These are phyloP conservation scores for Asterophora parasitica DNA, from an alignment of 768 basidiomycete genomes.

Conservation along the genomic window DNA sequence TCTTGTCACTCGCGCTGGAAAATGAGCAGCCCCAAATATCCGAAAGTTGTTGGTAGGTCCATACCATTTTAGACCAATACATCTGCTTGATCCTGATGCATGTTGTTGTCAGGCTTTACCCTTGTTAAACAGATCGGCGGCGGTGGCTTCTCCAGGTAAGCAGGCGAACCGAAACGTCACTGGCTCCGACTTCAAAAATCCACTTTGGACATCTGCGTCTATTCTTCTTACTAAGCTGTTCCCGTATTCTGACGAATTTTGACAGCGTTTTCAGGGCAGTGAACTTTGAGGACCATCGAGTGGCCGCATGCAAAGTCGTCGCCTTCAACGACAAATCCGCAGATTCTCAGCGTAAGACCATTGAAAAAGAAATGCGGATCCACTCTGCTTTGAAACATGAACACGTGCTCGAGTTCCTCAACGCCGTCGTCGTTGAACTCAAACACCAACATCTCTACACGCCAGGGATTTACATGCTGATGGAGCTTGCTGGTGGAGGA, in stretches of 20 bases:
- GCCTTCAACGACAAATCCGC: conserved; percentile 57
- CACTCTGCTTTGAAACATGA: conserved; percentile 75
- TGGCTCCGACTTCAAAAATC: not conserved
- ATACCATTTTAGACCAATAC: not conserved
- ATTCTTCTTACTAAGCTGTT: not conserved
- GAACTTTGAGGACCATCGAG: conserved; percentile 54
- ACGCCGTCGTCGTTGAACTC: conserved; percentile 68
- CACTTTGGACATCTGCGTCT: too few relatives aligned
- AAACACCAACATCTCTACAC: conserved; percentile 53
- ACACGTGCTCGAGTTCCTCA: conserved; percentile 81
- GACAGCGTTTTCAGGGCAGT: conserved; percentile 80
- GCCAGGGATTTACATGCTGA: conserved; percentile 86
- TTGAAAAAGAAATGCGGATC: conserved; percentile 91
- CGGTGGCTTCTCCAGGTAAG: conserved; percentile 83
- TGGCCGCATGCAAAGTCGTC: conserved; percentile 88
- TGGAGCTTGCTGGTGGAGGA: conserved; percentile 90
- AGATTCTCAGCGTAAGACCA: conserved; percentile 65
- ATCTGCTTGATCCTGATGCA: not conserved
- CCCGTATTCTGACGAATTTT: not conserved
- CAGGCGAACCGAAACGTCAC: conserved; percentile 5
- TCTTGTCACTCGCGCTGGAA: too few relatives aligned
- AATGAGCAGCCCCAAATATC: conserved; percentile 26
- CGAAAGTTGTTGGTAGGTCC: conserved; percentile 36
- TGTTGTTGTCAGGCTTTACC: conserved; percentile 48
- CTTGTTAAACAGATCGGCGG: conserved; percentile 77